These are phyloP conservation scores for Parietichytrium sp. DNA, from an alignment of 108 stramenopile species.

Conservation along the genomic window DNA sequence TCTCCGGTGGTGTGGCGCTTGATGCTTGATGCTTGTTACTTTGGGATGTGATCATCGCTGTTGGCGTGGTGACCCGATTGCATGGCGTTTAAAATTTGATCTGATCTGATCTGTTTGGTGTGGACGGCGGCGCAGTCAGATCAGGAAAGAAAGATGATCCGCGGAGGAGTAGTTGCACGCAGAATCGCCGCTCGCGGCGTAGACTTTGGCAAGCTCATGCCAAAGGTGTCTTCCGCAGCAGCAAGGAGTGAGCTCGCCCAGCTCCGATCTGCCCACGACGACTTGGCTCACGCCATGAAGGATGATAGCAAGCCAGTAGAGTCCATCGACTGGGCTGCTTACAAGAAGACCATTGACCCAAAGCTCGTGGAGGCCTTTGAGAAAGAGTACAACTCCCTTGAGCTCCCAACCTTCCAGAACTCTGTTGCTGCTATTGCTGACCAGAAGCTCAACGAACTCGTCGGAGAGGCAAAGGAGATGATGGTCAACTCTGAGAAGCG, in stretches of 20 bases:
- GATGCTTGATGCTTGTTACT: too few species aligned
- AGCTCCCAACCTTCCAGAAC: background rate
- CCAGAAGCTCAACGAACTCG: background rate
- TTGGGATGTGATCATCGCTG: too few species aligned
- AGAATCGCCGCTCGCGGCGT: slow-evolving; percentile 24
- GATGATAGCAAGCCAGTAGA: slow-evolving; percentile 12
- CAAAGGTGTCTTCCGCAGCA: background rate
- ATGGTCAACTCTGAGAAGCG: slow-evolving; percentile 9
- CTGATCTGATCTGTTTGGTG: too few species aligned
- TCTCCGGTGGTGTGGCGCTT: too few species aligned
- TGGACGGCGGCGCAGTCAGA: too few species aligned
- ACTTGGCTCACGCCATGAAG: background rate
- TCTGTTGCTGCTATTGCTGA: background rate
- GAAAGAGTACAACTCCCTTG: slow-evolving; percentile 35
- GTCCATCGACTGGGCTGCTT: slow-evolving; percentile 19
- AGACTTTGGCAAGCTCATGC: background rate
- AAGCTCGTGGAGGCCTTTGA: background rate
- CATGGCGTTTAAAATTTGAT: too few species aligned
- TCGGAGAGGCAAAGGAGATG: background rate
- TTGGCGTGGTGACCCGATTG: too few species aligned
- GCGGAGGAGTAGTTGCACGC: background rate
- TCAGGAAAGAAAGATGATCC: slow-evolving; percentile 3
- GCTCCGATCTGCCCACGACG: slow-evolving; percentile 17
- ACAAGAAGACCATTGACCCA: slow-evolving; percentile 4
- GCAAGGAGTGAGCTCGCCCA: slow-evolving; percentile 13